Evolutionary conservation across 257 asterid species (phyloP).

Genomic region (Leptodermis oblonga): DNA sequence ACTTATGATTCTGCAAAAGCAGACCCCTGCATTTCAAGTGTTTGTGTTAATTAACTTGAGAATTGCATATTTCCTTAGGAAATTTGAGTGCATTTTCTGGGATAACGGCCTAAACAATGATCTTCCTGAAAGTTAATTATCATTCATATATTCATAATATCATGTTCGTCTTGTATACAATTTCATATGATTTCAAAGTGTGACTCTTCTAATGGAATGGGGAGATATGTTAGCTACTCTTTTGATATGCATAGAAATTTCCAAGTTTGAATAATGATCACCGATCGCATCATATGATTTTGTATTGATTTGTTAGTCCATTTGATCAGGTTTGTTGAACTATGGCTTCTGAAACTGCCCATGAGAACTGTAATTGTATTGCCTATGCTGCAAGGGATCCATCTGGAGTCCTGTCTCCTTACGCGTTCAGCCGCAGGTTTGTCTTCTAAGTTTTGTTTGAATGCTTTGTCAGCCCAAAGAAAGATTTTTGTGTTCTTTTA

Average conservation of each 20-base stretch:
- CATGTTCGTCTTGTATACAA: no score
- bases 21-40: neutral
- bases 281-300: neutral
- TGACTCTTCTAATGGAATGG: no score
- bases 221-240: neutral
- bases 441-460: neutral
- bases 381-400: constrained; percentile 91
- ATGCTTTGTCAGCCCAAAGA: neutral
- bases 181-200: no score
- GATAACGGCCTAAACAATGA: neutral
- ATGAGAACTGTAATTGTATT: constrained; percentile 61
- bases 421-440: constrained; percentile 69
- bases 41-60: neutral
- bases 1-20: neutral
- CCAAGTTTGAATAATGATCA: neutral
- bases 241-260: neutral
- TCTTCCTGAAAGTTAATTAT: no score
- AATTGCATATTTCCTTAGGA: neutral
- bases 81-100: neutral
- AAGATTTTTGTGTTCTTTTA: neutral
- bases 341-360: constrained; percentile 32
- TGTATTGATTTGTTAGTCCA: neutral
- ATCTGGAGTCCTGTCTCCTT: constrained; percentile 80
- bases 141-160: no score
- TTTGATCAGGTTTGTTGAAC: constrained; percentile 14